Evolutionary conservation across 2,329 filamentous ascomycete species (phyloP), one percentile per base, ranked within the genome.

Genomic region (Ophiostoma populinum): DNA sequence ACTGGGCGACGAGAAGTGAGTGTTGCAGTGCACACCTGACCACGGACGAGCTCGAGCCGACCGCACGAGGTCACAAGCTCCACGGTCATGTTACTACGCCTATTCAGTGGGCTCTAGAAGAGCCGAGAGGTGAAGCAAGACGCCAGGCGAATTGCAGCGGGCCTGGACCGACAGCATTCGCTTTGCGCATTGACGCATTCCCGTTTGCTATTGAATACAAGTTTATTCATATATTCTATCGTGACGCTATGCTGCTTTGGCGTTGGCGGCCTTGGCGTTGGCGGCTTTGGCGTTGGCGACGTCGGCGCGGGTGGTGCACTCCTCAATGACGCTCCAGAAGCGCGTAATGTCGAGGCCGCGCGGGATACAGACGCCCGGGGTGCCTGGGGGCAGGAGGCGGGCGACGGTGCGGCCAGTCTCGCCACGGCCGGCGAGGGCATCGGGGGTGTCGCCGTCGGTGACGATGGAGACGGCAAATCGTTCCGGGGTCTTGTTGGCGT

Each of bases 251-350:
- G 19, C 24, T 5, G 41, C 41, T 6, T 41, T 42, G n/a, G n/a
- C n/a, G n/a, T n/a, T n/a, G n/a, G n/a, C n/a, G 7, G 7, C 8
- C 24, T 9, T 11, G 17, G 9, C 11, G 13, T 5, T 11, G 12
- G 32, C 11, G 3, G 27, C 24, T 26, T 32, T 36, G 2, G 40
- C 50, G 45, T 76, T 79, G 24, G 55, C 65, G 32, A 61, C 63
- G 48, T 90, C 81, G 1, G 79, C 80, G 39, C 65, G 61, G 46
- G 67, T 59, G 24, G 85, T 63, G 50, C 80, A 85, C 45, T 74
- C 69, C 50, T 92, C 75, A 25, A 92, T 61, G 32, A 80, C 63
- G 33, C 58, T 60, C 87, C 87, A 94, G 51, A 94, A 92, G 29
- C 61, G 63, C 10, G 64, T 57, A 7, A 81, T 64, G 49, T 92